Conservation (phyloP, 441 rosid genomes). For the Gossypium laxum region DNA sequence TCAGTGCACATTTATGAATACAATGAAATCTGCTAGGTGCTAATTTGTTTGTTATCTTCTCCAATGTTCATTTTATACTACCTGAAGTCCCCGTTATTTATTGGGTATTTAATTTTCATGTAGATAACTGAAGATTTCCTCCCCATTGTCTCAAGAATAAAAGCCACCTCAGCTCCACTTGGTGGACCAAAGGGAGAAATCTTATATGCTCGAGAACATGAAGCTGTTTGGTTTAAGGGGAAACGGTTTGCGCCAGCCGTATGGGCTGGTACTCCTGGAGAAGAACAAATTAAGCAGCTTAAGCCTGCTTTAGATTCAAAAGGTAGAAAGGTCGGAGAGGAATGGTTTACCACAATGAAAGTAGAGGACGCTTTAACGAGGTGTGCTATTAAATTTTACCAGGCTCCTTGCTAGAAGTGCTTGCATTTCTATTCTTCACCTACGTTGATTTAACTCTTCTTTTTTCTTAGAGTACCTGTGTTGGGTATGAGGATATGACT, state of each 20-base stretch:
- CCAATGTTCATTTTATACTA: neutral
- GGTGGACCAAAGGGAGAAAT: conserved; percentile 87
- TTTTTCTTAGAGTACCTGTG: neutral
- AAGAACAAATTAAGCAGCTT: conserved; percentile 86
- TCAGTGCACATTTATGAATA: neutral
- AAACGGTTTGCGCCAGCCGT: conserved; percentile 64
- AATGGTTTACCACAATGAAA: conserved; percentile 80
- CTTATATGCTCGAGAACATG: conserved; percentile 80
- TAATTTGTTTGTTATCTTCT: neutral
- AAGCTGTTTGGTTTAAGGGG: conserved; percentile 94
- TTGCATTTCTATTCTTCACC: neutral
- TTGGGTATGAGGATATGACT: neutral
- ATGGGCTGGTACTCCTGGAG: conserved; percentile 87
- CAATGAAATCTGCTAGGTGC: neutral
- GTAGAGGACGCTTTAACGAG: conserved; percentile 77
- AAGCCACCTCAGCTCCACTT: conserved; percentile 60
- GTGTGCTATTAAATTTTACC: conserved; percentile 23
- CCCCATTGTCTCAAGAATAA: conserved; percentile 70
- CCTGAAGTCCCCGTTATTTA: neutral
- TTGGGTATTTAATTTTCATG: conserved; percentile 15
- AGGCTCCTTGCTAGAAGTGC: neutral
- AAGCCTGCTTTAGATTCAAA: conserved; percentile 79
- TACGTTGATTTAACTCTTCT: neutral
- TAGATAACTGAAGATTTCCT: conserved; percentile 76
- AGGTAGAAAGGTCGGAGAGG: conserved; percentile 95